Base-by-base conservation (phyloP, 1,284 basidiomycete genomes). In the Ceratobasidium sp. region DNA sequence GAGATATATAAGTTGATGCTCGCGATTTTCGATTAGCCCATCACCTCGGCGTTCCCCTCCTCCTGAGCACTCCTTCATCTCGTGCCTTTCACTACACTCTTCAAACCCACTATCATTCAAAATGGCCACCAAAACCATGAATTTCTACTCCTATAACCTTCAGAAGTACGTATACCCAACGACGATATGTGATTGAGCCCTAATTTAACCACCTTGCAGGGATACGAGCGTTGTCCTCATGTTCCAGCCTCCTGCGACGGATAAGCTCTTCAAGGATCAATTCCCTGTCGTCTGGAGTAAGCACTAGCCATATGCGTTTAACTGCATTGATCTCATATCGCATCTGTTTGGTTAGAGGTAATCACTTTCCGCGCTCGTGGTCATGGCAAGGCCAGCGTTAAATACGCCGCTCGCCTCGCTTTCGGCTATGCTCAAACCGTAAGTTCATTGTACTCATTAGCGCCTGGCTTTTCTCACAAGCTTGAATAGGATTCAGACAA, bases 401-500 rank as follows among this genome's bases (percentile, higher is more conserved):
- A 33, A 13, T 73, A 73, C 20, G 44, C 26, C 13, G n/a, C 69
- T 33, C 57, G 56, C n/a, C 57, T 73, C 42, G 69, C 69, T 2
- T 73, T 73, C 23, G 69, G 69, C 33, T 73, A 73, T 20, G 69
- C 69, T 44, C 69, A 71, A 50, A 61, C 52, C 23, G 69, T 69
- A 44, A 52, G 67, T 56, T 56, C n/a, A 3, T 6, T 12, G 7
- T 23, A 13, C 15, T 10, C 26, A 3, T 15, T 44, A 20, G 0
- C 5, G 3, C 2, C 17, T 23, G 15, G 13, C 1, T 10, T 44
- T 33, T 9, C 20, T 42, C n/a, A 42, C 12, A 56, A 12, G 3
- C 15, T 13, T n/a, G 1, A 44, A n/a, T 15, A 69, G 67, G 69
- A 73, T 15, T 26, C 42, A 23, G 57, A 48, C 12, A 73, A 73